Base-by-base conservation (phyloP, 164 flowering plant species). In the Magnolia changhungtana region DNA sequence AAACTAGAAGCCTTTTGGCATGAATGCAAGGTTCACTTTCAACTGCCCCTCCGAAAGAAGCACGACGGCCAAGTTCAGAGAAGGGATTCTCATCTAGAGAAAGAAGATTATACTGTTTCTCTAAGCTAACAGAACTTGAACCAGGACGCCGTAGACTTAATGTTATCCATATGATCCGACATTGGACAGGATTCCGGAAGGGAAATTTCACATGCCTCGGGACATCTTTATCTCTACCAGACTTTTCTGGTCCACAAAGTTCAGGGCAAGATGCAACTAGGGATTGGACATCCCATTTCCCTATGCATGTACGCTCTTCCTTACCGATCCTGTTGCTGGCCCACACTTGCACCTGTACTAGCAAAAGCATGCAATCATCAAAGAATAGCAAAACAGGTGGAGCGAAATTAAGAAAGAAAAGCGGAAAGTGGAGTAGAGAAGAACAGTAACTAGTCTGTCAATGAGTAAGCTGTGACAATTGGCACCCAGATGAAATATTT, bases 161-260 rank as follows among this genome's bases (percentile, higher is more conserved):
- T n/a, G 85, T 90, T 55, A 96, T 82, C 99, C 98, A 96, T 80
- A 96, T 85, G 70, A 96, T 85, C 76, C 98, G 94, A 77, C 99
- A 96, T 55, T 94, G 84, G 69, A 91, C 89, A 29, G 93, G 87
- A 84, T 88, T 94, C 72, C 65, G 85, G 81, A 96, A 96, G 73
- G 88, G 49, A 81, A 96, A 91, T 76, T 84, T 91, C 31, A 91
- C 72, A 86, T 96, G 95, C 82, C 98, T 88, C 11, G 97, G 96
- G 63, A 82, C 80, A 77, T 78, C 76, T 71, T 79, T 79, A 31
- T 76, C 83, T 68, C 67, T 72, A 67, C 66, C 78, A 27, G 80
- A 59, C 67, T 85, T 88, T 83, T 94, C 98, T 70, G 89, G 91
- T 69, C 97, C 97, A 84, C 79, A 90, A 14, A 83, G 81, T 69